Base-by-base conservation (phyloP, 2,329 filamentous ascomycete species). In the Diaporthe vexans region DNA sequence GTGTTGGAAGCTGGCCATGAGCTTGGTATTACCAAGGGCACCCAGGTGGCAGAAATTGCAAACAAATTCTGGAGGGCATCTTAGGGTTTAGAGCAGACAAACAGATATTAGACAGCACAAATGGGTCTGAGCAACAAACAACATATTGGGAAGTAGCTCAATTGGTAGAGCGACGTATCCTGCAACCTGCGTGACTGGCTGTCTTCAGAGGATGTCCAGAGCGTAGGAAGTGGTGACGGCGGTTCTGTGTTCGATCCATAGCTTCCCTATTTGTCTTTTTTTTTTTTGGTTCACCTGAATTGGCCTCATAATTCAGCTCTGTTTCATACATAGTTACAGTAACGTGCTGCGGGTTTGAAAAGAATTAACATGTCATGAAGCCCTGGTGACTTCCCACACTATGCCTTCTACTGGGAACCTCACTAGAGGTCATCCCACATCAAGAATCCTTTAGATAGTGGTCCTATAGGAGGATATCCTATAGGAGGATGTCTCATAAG, bases 1-100 rank as follows among this genome's bases (percentile, higher is more conserved):
- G 83, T 89, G 33, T 79, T 94, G 21, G 86, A 90, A 33, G 92
- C 89, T 6, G 93, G 92, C 0, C 94, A 95, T 80, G 93, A 94
- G 79, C 84, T 95, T 75, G 91, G 91, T 0, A 91, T 94, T 76
- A 89, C 89, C 17, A 88, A 87, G 73, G 90, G 89, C 3, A 83
- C 85, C 13, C 88, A 91, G 72, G 87, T 94, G 73, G 91, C 90
- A 1, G 81, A 85, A 21, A 77, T 81, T 24, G 80, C 81, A 9
- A 78, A 84, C 24, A 76, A 77, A 37, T 81, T 82, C 54, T 86
- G 84, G 84, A 77, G 43, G 57, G 58, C 71, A 6, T 26, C n/a
- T 24, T 24, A 13, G 33, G 61, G 46, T 9, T 33, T 21, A 43
- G 24, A 51, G 4, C 21, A 29, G 24, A 19, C 54, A 37, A 9